Evolutionary conservation across 2,329 filamentous ascomycete genomes (phyloP), one percentile per base, ranked within the genome.

Genomic region (Nannizziopsis barbatae): DNA sequence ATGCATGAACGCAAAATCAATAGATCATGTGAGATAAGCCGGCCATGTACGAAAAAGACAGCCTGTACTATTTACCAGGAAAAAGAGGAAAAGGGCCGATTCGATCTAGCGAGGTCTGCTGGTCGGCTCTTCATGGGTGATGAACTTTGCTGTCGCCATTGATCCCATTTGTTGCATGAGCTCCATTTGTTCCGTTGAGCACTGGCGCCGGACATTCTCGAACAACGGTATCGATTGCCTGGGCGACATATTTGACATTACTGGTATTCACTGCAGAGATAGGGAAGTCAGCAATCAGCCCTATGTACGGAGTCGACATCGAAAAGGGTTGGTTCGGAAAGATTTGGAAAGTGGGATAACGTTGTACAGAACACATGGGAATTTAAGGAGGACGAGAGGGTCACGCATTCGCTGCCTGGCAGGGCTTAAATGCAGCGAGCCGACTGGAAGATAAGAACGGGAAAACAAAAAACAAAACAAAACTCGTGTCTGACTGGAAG

Each of bases 161-260:
- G 22, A 27, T 7, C 22, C 22, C 22, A 27, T 27, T 27, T 27
- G 22, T 27, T 27, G 7, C 3, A 7, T 27, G 22, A 4, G 22
- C 22, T 27, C 22, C 22, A 7, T 27, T 27, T 27, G 22, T 27
- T 27, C 42, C 42, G 33, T 45, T 45, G 22, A 27, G 22, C 18
- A 12, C 36, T 17, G 45, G 38, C 37, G 40, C 41, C 12, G 46
- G 46, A 27, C 33, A 43, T 22, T 49, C 40, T 27, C 51, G 51
- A 22, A 56, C 52, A 17, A 52, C 54, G 6, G 54, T 45, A 20
- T 57, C 54, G 18, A 57, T 40, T 14, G 55, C 55, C 22, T 50
- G 42, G 6, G 55, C 55, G n/a, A 57, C 54, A 43, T 57, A 56
- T 17, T 55, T 52, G 30, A 57, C 47, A 18, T 57, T 57, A 39